Conservation (phyloP, 768 basidiomycete genomes). For the Amylocystis lapponica region DNA sequence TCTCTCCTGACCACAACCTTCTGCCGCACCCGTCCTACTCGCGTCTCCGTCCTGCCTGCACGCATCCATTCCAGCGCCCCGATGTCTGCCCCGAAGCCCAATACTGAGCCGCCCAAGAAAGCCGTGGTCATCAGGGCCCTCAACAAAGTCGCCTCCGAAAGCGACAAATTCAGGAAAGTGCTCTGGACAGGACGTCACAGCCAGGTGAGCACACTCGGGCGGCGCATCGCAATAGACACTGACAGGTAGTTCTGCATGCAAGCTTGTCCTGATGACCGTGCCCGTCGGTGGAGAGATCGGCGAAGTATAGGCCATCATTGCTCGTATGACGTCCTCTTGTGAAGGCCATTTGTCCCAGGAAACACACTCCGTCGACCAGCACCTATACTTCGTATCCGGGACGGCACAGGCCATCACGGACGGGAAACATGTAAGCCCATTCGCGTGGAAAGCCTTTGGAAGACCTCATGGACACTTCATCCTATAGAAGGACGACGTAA, state of each 20-base stretch:
- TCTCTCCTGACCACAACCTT: too few relatives aligned
- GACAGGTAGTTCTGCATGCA: background rate
- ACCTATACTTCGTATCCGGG: slow-evolving; percentile 22
- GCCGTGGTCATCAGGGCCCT: slow-evolving; percentile 20
- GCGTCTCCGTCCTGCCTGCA: too few relatives aligned
- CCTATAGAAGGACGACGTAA: slow-evolving; percentile 10
- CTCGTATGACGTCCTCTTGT: too few relatives aligned
- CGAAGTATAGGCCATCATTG: slow-evolving; percentile 17
- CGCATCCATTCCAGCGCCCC: background rate
- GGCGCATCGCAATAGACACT: background rate
- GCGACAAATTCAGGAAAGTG: slow-evolving; percentile 23
- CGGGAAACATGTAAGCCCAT: slow-evolving; percentile 12
- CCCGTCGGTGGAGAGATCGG: slow-evolving; percentile 24
- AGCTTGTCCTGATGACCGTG: slow-evolving; percentile 25
- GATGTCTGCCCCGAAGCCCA: slow-evolving; percentile 13
- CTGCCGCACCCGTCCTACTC: too few relatives aligned
- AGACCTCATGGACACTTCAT: background rate
- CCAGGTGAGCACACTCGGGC: slow-evolving; percentile 12
- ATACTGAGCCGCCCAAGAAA: slow-evolving; percentile 22
- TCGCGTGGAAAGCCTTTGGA: background rate
- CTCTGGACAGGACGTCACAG: slow-evolving; percentile 23
- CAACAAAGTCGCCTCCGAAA: slow-evolving; percentile 17
- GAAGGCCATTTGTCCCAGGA: slow-evolving; percentile 12
- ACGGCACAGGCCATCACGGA: slow-evolving; percentile 20
- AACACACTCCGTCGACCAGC: slow-evolving; percentile 23